Base-by-base conservation (phyloP, 768 basidiomycete species). In the Cytidiella melzeri region DNA sequence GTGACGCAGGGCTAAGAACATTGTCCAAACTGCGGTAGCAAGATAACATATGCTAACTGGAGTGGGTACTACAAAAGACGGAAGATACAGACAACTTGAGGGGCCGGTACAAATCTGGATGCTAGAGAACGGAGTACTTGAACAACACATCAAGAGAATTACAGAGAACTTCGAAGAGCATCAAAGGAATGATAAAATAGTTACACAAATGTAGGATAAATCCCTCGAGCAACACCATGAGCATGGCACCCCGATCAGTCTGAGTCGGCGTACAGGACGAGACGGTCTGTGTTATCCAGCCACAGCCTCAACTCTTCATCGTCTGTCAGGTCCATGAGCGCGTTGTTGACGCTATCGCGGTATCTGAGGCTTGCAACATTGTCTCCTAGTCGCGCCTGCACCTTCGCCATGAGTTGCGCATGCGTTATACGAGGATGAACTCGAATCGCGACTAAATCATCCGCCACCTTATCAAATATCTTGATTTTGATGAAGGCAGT, bases 401-500 rank as follows among this genome's bases (percentile, higher is more conserved):
- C 89, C 70, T 98, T 99, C 44, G 83, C 88, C 75, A 96, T 84
- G 53, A 99, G 73, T 61, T 95, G 92, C 9, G 68, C 71, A 60
- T 89, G 86, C 6, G 87, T 82, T 36, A 98, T 93, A 45, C 77
- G 80, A 20, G 96, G 96, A 62, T 95, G 93, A 24, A 98, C 95
- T 12, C 96, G 84, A 48, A 98, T 96, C 3, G 96, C 96, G 55
- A 98, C 92, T 47, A 98, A 72, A 65, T 99, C 96, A 62, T 98
- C 94, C 21, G 92, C 85, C 48, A 85, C 75, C 34, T 89, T 81
- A 69, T 96, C 90, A 64, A 96, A 96, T 40, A 99, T 92, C 70
- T 99, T 99, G 71, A 99, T 96, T 71, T 98, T 99, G 57, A 98
- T 78, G 68, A 93, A 98, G 20, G 94, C 88, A 12, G 84, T 81